A percentile compares a stretch with the other conserved stretches of the same genome.
Conservation (phyloP, 768 basidiomycete genomes). For the Leccinum boreale region DNA sequence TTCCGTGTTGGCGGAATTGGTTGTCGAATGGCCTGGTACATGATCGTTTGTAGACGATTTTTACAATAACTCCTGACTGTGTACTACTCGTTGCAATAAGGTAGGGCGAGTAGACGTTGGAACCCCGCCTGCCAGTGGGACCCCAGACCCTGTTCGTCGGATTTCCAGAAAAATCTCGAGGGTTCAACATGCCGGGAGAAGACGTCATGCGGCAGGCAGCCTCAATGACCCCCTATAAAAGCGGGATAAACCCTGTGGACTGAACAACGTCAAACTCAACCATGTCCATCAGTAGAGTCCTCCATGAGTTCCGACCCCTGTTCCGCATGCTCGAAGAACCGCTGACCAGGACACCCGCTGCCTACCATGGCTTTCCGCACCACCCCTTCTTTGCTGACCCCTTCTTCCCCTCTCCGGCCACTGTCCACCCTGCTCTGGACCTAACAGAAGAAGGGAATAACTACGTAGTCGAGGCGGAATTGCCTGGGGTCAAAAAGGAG, state of each 20-base stretch:
- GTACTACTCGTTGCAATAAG: background rate
- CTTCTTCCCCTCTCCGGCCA: constrained; percentile 37
- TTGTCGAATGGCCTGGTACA: constrained; percentile 74
- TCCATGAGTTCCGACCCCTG: constrained; percentile 71
- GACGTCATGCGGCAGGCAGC: constrained; percentile 8
- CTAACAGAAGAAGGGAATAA: constrained; percentile 60
- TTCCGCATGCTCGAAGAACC: constrained; percentile 79
- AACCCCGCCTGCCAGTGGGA: background rate
- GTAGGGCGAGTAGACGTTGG: background rate
- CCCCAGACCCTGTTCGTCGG: constrained; percentile 11
- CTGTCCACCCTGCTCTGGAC: constrained; percentile 58
- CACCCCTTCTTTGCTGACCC: constrained; percentile 49
- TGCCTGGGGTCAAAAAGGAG: constrained; percentile 78
- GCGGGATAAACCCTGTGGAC: background rate
- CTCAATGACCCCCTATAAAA: constrained; percentile 11
- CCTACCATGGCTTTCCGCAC: constrained; percentile 23
- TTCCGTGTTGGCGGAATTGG: constrained; percentile 69
- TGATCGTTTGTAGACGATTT: background rate
- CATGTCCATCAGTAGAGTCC: constrained; percentile 67
- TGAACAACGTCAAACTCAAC: background rate
- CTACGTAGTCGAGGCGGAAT: constrained; percentile 71
- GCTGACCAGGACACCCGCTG: constrained; percentile 36
- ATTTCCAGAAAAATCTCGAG: constrained; percentile 19
- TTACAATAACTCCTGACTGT: background rate
- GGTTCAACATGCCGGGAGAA: constrained; percentile 7